Percentiles rank a stretch among this genome's conserved stretches.
Conservation (phyloP, 2,329 filamentous ascomycete species). For the Aureobasidium vineae region DNA sequence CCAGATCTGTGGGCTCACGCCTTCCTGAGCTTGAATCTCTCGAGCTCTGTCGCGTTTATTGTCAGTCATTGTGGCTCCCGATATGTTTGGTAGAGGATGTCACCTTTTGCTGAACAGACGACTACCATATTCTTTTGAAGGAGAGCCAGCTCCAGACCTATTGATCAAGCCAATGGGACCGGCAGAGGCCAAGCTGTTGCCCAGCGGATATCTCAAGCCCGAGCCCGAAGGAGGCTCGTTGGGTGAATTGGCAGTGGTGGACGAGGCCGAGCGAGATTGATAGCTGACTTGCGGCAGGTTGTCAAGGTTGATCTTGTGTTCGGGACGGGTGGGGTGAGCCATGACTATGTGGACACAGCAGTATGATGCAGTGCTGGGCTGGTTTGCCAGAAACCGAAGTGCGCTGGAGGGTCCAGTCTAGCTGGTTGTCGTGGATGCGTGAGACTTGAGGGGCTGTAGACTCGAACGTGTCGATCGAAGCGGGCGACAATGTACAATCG, state of each 20-base stretch:
- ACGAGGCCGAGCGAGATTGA: conserved; percentile 73
- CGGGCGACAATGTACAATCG: not conserved
- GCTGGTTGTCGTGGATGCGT: conserved; percentile 14
- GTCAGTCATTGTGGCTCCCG: not conserved
- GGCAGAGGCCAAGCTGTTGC: conserved; percentile 58
- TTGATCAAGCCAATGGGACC: conserved; percentile 54
- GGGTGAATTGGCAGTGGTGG: conserved; percentile 75
- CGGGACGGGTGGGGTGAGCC: conserved; percentile 76
- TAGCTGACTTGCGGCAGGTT: conserved; percentile 69
- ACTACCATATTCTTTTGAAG: conserved; percentile 83
- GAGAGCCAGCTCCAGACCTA: conserved; percentile 88
- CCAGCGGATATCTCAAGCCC: conserved; percentile 68
- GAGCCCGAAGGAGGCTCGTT: conserved; percentile 66
- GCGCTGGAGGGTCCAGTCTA: conserved; percentile 6
- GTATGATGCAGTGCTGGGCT: conserved; percentile 1
- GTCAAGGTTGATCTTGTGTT: conserved; percentile 78
- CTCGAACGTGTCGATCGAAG: not conserved
- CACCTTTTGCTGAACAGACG: conserved; percentile 93
- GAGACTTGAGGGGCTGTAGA: not conserved
- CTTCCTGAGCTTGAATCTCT: conserved; percentile 97
- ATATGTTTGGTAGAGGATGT: conserved; percentile 19
- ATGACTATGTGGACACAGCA: conserved; percentile 57
- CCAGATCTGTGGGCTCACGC: conserved; percentile 73
- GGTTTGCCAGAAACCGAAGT: conserved; percentile 21
- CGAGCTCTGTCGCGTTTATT: conserved; percentile 64